These are phyloP conservation scores for Myxozyma neglecta DNA, from an alignment of 805 yeast species.

Conservation along the genomic window DNA sequence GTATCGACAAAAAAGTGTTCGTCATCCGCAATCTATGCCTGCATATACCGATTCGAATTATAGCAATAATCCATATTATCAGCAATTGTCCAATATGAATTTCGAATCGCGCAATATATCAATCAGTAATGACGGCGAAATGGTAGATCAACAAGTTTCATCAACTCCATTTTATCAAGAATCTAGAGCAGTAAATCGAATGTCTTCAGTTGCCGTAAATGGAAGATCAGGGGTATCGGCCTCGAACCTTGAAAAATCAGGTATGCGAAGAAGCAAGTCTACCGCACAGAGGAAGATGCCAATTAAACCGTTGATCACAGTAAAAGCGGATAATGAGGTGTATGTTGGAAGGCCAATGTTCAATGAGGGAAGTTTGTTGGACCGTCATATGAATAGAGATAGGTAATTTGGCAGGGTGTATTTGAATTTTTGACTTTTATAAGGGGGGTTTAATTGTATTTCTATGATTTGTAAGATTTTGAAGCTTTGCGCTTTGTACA, in stretches of 20 bases:
- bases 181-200: neutral
- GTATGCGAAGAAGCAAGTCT: neutral
- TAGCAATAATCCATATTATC: no score
- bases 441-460: neutral
- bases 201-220: neutral
- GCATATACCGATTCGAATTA: no score
- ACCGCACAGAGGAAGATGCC: neutral
- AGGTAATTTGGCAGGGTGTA: neutral
- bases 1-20: no score
- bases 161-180: no score
- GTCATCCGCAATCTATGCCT: no score
- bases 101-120: no score
- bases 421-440: neutral
- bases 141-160: no score
- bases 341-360: slow-evolving; percentile 11
- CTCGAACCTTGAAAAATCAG: neutral
- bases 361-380: slow-evolving; percentile 19
- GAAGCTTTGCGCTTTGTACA: neutral
- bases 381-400: neutral
- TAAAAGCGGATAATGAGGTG: slow-evolving; percentile 1
- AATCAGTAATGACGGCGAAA: no score
- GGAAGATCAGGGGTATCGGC: neutral
- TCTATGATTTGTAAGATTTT: neutral
- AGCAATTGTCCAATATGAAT: no score
- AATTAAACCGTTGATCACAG: slow-evolving; percentile 4